These are phyloP conservation scores for Smittium culicis DNA, from an alignment of 371 early-diverging fungal species.

Conservation along the genomic window DNA sequence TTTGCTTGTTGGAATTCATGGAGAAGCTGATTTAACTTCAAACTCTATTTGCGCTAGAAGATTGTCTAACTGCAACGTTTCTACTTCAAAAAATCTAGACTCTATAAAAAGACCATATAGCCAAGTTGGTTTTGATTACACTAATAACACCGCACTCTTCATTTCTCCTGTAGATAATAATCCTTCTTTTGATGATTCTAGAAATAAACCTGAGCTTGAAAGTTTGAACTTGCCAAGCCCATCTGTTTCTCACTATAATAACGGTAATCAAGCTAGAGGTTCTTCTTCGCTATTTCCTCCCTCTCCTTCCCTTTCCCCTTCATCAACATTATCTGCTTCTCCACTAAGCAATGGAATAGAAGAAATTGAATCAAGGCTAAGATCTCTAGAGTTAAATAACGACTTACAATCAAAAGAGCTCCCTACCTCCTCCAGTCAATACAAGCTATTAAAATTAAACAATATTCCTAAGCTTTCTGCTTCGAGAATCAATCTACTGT, in stretches of 20 bases:
- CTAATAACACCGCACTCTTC: neutral
- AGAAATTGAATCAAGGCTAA: conserved; percentile 5
- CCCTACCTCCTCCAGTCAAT: too few relatives aligned
- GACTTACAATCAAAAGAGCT: too few relatives aligned
- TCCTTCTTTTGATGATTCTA: neutral
- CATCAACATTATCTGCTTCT: conserved; percentile 29
- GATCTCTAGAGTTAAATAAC: neutral
- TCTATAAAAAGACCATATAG: neutral
- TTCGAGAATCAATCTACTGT: too few relatives aligned
- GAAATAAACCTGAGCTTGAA: neutral
- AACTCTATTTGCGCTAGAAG: conserved; percentile 22
- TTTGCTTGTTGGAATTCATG: conserved; percentile 28
- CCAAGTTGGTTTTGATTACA: neutral
- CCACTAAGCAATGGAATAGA: conserved; percentile 23
- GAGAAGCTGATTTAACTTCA: conserved; percentile 28
- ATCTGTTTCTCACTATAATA: neutral
- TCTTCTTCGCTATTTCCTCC: neutral
- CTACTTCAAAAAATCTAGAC: neutral
- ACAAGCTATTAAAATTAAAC: too few relatives aligned
- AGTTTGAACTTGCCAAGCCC: neutral
- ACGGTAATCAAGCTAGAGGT: neutral
- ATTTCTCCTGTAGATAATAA: neutral
- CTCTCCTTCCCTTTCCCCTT: conserved; percentile 29
- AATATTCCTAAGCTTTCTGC: too few relatives aligned
- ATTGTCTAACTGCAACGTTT: conserved; percentile 15